Percentiles rank a stretch among this genome's conserved stretches.
Conservation (phyloP, 441 rosid genomes). For the Hypseocharis bilobata region DNA sequence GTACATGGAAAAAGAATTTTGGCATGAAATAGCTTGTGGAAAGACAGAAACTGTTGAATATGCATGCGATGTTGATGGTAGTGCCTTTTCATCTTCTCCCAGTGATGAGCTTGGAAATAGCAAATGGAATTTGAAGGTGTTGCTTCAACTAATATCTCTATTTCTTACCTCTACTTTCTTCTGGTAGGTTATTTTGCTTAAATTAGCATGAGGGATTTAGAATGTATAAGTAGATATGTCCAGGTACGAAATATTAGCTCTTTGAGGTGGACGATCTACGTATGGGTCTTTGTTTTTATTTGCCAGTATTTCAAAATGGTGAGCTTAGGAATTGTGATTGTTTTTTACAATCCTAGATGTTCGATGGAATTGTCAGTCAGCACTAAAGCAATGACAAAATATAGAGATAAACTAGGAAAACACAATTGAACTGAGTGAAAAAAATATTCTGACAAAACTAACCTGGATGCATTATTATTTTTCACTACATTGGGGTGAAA, state of each 20-base stretch:
- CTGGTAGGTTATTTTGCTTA: constrained; percentile 5
- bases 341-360: background rate
- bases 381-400: background rate
- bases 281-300: background rate
- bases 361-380: background rate
- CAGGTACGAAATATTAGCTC: background rate
- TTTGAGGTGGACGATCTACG: background rate
- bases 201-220: background rate
- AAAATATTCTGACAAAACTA: background rate
- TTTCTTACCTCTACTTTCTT: constrained; percentile 1
- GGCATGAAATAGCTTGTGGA: constrained; percentile 93
- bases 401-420: background rate
- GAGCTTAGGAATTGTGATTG: background rate
- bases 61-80: constrained; percentile 99
- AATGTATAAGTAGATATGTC: background rate
- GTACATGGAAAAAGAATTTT: constrained; percentile 96
- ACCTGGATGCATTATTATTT: background rate
- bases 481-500: background rate
- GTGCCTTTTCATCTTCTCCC: constrained; percentile 88
- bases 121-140: constrained; percentile 97
- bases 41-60: constrained; percentile 95
- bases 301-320: background rate
- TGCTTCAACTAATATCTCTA: constrained; percentile 26
- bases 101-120: constrained; percentile 85
- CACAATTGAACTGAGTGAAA: background rate